Conservation (phyloP, 176 grass and related monocot genomes). For the Leersia perrieri region DNA sequence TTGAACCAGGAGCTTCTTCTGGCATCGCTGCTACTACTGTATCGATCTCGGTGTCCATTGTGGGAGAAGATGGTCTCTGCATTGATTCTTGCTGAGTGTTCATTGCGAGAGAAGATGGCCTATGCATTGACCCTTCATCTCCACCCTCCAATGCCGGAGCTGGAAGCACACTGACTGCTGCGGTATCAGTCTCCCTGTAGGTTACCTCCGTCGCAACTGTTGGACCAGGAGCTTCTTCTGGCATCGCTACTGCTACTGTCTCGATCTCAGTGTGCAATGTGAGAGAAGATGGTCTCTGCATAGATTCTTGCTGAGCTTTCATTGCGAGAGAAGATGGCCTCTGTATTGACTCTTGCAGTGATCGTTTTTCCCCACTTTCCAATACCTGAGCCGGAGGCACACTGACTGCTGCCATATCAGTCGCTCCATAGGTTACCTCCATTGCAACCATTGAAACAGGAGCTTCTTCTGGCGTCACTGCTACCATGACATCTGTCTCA, state of each 20-base stretch:
- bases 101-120: too few species aligned
- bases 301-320: not conserved
- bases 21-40: not conserved
- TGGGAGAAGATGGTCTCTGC: too few species aligned
- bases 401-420: not conserved
- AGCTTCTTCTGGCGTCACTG: not conserved
- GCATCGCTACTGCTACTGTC: not conserved
- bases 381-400: not conserved
- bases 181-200: not conserved
- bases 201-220: not conserved
- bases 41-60: not conserved
- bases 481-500: not conserved
- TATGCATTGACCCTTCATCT: too few species aligned
- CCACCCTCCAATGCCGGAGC: too few species aligned
- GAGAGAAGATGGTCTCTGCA: too few species aligned
- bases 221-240: not conserved
- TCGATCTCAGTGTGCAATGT: not conserved
- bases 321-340: too few species aligned
- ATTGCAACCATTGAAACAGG: not conserved
- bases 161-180: not conserved
- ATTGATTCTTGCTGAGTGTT: too few species aligned
- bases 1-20: not conserved
- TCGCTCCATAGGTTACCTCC: not conserved
- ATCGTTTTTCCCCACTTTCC: constrained; percentile 8
- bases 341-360: too few species aligned